These are phyloP conservation scores for Cryptosporidium ryanae DNA, from an alignment of 169 alveolate genomes.

Conservation along the genomic window DNA sequence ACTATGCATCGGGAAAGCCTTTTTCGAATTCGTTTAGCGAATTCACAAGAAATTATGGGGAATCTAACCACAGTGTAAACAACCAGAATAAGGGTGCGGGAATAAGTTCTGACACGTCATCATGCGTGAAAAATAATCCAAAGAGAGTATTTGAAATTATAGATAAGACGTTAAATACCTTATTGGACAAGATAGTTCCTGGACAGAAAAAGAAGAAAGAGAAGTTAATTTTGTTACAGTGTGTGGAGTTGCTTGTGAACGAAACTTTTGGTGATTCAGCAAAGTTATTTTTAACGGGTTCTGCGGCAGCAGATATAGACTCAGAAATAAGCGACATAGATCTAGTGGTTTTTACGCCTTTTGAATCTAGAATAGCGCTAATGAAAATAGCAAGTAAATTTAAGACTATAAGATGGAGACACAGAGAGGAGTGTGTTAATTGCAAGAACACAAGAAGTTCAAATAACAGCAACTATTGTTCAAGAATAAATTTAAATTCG, in stretches of 20 bases:
- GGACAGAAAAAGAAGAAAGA: conserved; percentile 60
- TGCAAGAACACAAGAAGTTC: not conserved
- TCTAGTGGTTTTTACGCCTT: conserved; percentile 78
- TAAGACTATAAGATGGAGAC: conserved; percentile 76
- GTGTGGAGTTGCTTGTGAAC: conserved; percentile 71
- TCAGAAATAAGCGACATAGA: conserved; percentile 83
- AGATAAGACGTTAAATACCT: conserved; percentile 36
- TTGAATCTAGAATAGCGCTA: conserved; percentile 76
- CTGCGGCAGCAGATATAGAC: conserved; percentile 86
- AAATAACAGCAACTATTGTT: conserved; percentile 1
- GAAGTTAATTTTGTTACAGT: conserved; percentile 42
- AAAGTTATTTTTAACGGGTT: conserved; percentile 81
- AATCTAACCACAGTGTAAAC: not conserved
- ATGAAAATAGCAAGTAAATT: conserved; percentile 79
- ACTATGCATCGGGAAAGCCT: not conserved
- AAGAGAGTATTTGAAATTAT: conserved; percentile 61
- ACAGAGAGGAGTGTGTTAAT: conserved; percentile 30
- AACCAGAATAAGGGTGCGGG: conserved; percentile 3
- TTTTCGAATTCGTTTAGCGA: conserved; percentile 17
- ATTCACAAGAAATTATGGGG: conserved; percentile 8
- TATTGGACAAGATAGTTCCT: conserved; percentile 62
- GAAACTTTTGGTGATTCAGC: conserved; percentile 79
- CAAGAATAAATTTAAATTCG: conserved; percentile 14
- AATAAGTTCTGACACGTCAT: conserved; percentile 17
- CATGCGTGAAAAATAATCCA: conserved; percentile 32